Evolutionary conservation across 2,329 filamentous ascomycete species (phyloP).

Genomic region (Aspergillus brasiliensis): DNA sequence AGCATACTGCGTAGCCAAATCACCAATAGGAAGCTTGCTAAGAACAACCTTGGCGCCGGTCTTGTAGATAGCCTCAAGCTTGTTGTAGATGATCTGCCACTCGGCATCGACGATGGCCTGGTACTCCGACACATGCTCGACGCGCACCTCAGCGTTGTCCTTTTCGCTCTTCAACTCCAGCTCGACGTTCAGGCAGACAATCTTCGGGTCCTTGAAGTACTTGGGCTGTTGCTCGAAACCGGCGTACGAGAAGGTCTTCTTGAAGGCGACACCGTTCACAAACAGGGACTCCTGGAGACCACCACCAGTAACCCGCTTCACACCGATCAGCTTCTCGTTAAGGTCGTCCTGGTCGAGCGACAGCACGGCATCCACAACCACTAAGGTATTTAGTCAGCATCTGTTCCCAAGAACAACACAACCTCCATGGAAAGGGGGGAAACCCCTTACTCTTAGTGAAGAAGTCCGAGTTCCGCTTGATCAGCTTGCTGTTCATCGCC

Average conservation of each 20-base stretch:
- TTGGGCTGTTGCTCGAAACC: conserved; percentile 99
- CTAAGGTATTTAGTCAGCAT: conserved; percentile 49
- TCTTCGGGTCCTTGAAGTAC: conserved; percentile 89
- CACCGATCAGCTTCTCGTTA: conserved; percentile 95
- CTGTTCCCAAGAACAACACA: neutral
- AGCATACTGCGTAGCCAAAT: conserved; percentile 83
- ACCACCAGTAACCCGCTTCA: conserved; percentile 97
- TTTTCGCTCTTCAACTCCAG: conserved; percentile 98
- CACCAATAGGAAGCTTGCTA: conserved; percentile 95
- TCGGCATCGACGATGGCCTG: conserved; percentile 98
- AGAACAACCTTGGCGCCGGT: conserved; percentile 97
- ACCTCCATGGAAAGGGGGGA: too few species aligned
- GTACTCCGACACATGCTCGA: conserved; percentile 98
- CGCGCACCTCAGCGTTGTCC: conserved; percentile 96
- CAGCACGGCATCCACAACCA: conserved; percentile 96
- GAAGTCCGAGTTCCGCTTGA: conserved; percentile 94
- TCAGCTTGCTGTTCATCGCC: conserved; percentile 99
- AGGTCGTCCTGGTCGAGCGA: conserved; percentile 95
- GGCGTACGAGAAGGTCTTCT: conserved; percentile 99
- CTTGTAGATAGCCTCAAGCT: conserved; percentile 91
- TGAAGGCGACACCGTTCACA: conserved; percentile 97
- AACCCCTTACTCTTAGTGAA: conserved; percentile 82
- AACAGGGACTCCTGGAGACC: conserved; percentile 95
- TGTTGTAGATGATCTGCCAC: conserved; percentile 99
- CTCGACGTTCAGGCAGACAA: conserved; percentile 96